Base-by-base conservation (phyloP, 2,329 filamentous ascomycete species). In the Madurella mycetomatis region DNA sequence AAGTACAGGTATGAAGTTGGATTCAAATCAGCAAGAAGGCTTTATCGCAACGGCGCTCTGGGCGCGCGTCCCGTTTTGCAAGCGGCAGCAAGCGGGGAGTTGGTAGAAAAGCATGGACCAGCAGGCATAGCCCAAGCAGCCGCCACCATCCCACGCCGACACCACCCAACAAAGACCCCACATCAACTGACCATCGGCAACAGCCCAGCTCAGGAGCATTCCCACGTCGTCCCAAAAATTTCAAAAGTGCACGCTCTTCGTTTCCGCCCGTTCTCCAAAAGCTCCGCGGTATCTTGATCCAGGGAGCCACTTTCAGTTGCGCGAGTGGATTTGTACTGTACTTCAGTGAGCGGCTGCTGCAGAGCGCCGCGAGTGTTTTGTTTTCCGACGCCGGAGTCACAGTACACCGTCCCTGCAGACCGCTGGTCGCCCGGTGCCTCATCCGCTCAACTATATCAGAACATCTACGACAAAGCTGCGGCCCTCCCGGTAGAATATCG, bases 111-210 rank as follows among this genome's bases (percentile, higher is more conserved):
- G 45, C 44, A 49, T 51, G 46, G 54, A 53, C 54, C 54, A 56
- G 53, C 54, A 7, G 49, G 45, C 46, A 49, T 18, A 30, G n/a
- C 18, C n/a, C 42, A n/a, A 32, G 41, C 49, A 50, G 41, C 52
- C 55, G 49, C 55, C 52, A 46, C 49, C 30, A 25, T 44, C 11
- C 32, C 25, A 25, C 45, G 40, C 37, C n/a, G 12, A 7, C 9
- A 5, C 12, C 9, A 37, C 37, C n/a, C 45, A 16, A 43, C 30
- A n/a, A n/a, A n/a, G 43, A 61, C 60, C 60, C 62, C 62, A 62
- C 60, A 60, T 58, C 56, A 53, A 58, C 58, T 58, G 60, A 56
- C 53, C 53, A 57, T 57, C 59, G 41, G 52, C 54, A 40, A 58
- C 46, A 45, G 39, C 51, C 46, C 51, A 55, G 47, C 45, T 43